Percentiles rank a stretch among this genome's conserved stretches.
These are phyloP conservation scores for Xylariaceae sp. DNA, from an alignment of 2,329 filamentous ascomycete genomes.

Conservation along the genomic window DNA sequence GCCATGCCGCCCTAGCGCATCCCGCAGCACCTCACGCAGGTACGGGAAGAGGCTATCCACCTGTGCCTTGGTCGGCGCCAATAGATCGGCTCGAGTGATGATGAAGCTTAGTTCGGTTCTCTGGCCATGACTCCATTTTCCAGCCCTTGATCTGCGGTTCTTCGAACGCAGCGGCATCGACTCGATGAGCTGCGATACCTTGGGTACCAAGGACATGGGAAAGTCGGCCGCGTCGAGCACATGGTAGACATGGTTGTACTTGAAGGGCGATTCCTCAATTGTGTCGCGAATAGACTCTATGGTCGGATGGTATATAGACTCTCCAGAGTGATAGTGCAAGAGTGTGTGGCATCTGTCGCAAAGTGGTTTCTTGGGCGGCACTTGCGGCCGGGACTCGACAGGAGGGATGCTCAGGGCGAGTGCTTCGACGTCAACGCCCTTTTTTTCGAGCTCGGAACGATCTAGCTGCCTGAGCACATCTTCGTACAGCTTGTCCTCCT, in stretches of 20 bases:
- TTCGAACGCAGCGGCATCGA: conserved; percentile 69
- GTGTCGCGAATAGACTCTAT: conserved; percentile 77
- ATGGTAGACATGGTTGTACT: conserved; percentile 92
- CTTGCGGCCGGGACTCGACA: conserved; percentile 7
- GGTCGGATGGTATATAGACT: conserved; percentile 72
- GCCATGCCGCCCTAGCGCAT: conserved; percentile 64
- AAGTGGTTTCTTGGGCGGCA: conserved; percentile 46
- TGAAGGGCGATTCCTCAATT: conserved; percentile 81
- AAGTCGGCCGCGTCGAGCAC: conserved; percentile 94
- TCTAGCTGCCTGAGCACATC: conserved; percentile 41
- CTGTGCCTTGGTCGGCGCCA: conserved; percentile 77
- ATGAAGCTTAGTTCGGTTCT: conserved; percentile 82
- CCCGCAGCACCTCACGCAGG: conserved; percentile 68
- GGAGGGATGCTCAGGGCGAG: conserved; percentile 30
- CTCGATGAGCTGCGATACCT: conserved; percentile 64
- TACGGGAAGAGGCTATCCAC: conserved; percentile 86
- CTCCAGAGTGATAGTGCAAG: conserved; percentile 65
- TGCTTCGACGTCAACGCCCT: conserved; percentile 41
- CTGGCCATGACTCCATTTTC: conserved; percentile 60
- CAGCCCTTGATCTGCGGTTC: conserved; percentile 69
- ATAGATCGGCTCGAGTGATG: conserved; percentile 79
- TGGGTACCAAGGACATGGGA: conserved; percentile 83
- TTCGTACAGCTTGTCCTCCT: conserved; percentile 44
- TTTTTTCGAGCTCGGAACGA: conserved; percentile 36
- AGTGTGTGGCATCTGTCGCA: conserved; percentile 87